Base-by-base conservation (phyloP, 257 asterid species). In the Linaria vulgaris region DNA sequence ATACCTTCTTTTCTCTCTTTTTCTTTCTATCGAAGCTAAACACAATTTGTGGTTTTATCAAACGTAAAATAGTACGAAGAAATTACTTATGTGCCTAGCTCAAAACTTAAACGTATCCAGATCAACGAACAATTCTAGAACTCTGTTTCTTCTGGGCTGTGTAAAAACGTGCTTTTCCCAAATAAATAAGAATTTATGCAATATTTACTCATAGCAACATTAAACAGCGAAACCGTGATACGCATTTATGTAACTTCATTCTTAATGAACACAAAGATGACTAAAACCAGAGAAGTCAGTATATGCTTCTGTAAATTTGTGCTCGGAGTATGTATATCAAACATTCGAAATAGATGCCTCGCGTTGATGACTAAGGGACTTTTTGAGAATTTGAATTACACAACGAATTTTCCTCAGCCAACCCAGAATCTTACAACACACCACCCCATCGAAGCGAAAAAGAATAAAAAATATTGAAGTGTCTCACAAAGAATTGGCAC, bases 381-480 rank as follows among this genome's bases (percentile, higher is more conserved):
- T 12, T 3, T 9, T 6, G 17, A 17, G 61, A 14, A 49, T 21
- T 34, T 27, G 63, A 7, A 49, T 12, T 31, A 68, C 12, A 21
- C 56, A 5, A 43, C 22, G 31, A 27, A 52, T 50, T 54, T 49
- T 16, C 12, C 45, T 59, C 24, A 4, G 69, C 10, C 41, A 34
- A 65, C 67, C 63, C 56, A 61, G 47, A 69, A 39, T 27, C 43
- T 15, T 39, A 61, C 64, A 59, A 19, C 55, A 50, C 66, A 43
- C 15, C 19, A 27, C 44, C n/a, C 72, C 48, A 63, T 17, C 20
- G 38, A 23, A 22, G 53, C 20, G 58, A 17, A 52, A 58, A 73
- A 70, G 67, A 78, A 67, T 19, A 25, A 27, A 45, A 44, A 53
- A 25, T 20, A 7, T 21, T 65, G 21, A 68, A 22, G 20, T 43